Conservation (phyloP, 2,329 filamentous ascomycete species). For the Trichoderma citrinoviride region DNA sequence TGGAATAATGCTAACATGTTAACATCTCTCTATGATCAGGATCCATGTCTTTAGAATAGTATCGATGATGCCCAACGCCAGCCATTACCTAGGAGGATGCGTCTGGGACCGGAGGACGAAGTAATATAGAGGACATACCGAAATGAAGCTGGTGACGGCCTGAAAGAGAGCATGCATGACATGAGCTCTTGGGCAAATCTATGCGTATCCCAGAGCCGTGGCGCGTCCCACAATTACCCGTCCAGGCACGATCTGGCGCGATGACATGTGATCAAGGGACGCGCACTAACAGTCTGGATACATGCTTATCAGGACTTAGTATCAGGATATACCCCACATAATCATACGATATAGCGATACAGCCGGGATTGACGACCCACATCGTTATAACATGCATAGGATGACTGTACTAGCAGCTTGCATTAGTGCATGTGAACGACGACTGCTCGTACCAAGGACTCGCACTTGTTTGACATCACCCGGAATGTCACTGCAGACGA, state of each 20-base stretch:
- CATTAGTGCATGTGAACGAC: background rate
- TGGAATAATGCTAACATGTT: background rate
- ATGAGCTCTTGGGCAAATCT: background rate
- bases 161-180: too few species aligned
- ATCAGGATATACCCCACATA: too few species aligned
- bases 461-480: conserved; percentile 1
- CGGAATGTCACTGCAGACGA: background rate
- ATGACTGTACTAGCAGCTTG: too few species aligned
- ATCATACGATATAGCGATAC: too few species aligned
- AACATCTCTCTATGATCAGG: background rate
- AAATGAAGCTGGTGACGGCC: background rate
- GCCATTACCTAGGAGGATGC: background rate
- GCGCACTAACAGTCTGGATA: too few species aligned
- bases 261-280: background rate
- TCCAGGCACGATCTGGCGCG: background rate
- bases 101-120: too few species aligned
- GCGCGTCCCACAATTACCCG: background rate
- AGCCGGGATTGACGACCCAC: too few species aligned
- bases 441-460: background rate
- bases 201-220: background rate
- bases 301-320: too few species aligned
- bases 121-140: background rate
- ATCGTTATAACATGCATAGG: too few species aligned
- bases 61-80: background rate
- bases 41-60: background rate